These are phyloP conservation scores for Irpex sp. DNA, from an alignment of 1,284 basidiomycete species.

Conservation along the genomic window DNA sequence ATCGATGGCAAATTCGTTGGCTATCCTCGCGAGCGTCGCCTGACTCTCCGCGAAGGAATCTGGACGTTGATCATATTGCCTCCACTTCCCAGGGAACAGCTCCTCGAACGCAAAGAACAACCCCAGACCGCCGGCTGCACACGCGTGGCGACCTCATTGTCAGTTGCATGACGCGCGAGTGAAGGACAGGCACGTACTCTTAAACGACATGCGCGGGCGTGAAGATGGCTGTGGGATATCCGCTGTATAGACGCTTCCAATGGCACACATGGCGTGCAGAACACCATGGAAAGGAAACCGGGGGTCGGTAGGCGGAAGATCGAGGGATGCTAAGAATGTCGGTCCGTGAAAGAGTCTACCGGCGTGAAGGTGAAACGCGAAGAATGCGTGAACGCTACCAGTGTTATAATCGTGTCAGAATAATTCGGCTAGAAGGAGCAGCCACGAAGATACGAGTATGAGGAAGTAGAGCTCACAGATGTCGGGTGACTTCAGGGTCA, in stretches of 20 bases:
- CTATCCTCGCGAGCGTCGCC: constrained; percentile 49
- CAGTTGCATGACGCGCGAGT: background rate
- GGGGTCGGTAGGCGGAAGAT: constrained; percentile 6
- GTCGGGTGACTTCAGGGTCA: constrained; percentile 7
- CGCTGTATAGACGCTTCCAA: constrained; percentile 12
- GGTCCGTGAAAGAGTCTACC: constrained; percentile 12
- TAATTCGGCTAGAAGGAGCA: no score
- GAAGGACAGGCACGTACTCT: constrained; percentile 1
- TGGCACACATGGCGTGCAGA: constrained; percentile 12
- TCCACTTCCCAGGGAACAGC: constrained; percentile 10
- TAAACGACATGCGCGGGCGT: background rate
- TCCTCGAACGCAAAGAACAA: background rate
- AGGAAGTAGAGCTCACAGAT: constrained; percentile 1
- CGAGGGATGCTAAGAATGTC: constrained; percentile 10
- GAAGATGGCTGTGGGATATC: constrained; percentile 13
- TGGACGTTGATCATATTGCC: constrained; percentile 20
- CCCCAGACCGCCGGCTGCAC: background rate
- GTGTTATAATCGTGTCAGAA: no score
- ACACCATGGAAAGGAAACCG: constrained; percentile 7
- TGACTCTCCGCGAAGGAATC: constrained; percentile 69
- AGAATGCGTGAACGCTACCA: constrained; percentile 11
- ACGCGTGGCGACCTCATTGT: background rate
- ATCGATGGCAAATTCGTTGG: constrained; percentile 46
- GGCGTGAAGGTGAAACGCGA: constrained; percentile 12
- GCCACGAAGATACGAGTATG: background rate